These are phyloP conservation scores for Tolypocladium pustulatum DNA, from an alignment of 2,329 filamentous ascomycete genomes.

Conservation along the genomic window DNA sequence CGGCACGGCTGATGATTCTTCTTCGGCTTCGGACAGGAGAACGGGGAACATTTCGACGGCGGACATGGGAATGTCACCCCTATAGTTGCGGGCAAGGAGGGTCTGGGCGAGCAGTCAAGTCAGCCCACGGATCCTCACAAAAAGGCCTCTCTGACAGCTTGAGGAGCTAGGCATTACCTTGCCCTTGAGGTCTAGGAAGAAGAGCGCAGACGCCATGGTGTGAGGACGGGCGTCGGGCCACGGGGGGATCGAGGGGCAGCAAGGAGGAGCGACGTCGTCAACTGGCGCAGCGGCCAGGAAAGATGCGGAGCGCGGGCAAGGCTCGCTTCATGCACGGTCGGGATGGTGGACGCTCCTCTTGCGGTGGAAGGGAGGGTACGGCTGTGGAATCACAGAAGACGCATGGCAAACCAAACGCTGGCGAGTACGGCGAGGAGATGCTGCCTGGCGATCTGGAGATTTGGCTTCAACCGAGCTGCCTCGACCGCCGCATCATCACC, in stretches of 20 bases:
- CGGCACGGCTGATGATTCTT: slow-evolving; percentile 94
- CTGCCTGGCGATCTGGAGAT: neutral
- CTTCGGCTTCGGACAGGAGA: slow-evolving; percentile 94
- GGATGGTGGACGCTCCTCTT: neutral
- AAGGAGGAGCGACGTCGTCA: slow-evolving; percentile 10
- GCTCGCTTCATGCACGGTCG: slow-evolving; percentile 1
- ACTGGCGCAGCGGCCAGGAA: slow-evolving; percentile 11
- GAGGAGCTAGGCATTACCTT: slow-evolving; percentile 50
- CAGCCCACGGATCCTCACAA: slow-evolving; percentile 5
- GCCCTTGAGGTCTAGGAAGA: slow-evolving; percentile 99
- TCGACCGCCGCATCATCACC: neutral
- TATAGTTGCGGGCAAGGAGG: slow-evolving; percentile 95
- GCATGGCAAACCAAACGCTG: neutral
- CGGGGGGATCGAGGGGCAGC: slow-evolving; percentile 9
- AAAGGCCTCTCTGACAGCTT: no score
- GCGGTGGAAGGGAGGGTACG: neutral
- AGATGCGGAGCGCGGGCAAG: slow-evolving; percentile 1
- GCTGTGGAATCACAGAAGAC: neutral
- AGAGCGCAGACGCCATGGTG: slow-evolving; percentile 89
- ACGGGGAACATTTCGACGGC: slow-evolving; percentile 97
- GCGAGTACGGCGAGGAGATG: neutral
- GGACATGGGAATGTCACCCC: slow-evolving; percentile 97
- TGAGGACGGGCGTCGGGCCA: slow-evolving; percentile 2
- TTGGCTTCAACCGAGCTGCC: neutral
- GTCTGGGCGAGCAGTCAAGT: slow-evolving; percentile 48